Percentiles rank a stretch among this genome's conserved stretches.
Evolutionary conservation across 2,329 filamentous ascomycete genomes (phyloP).

Genomic region (Fusarium tricinctum): DNA sequence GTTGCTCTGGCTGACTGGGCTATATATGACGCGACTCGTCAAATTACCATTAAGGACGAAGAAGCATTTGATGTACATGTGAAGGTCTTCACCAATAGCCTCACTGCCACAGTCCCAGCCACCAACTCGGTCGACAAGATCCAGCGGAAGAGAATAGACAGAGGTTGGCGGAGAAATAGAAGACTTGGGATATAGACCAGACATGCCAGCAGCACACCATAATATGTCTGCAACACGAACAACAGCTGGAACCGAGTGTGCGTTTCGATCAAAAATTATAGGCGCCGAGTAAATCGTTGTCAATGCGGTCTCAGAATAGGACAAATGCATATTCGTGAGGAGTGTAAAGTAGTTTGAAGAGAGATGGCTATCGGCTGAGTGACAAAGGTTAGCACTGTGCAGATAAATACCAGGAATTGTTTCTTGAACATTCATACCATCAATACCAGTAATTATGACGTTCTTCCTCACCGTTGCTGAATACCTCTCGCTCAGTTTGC

Average conservation of each 20-base stretch:
- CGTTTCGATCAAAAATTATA: slow-evolving; percentile 81
- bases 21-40: slow-evolving; percentile 73
- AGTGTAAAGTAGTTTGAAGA: slow-evolving; percentile 76
- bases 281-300: slow-evolving; percentile 78
- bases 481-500: slow-evolving; percentile 74
- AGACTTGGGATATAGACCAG: slow-evolving; percentile 74
- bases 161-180: slow-evolving; percentile 78
- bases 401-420: not conserved
- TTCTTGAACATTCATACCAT: slow-evolving; percentile 67
- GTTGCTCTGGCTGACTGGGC: slow-evolving; percentile 80
- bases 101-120: slow-evolving; percentile 80
- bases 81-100: slow-evolving; percentile 81
- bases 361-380: slow-evolving; percentile 77
- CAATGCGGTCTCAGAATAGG: slow-evolving; percentile 69
- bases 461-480: slow-evolving; percentile 66
- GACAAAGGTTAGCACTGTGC: slow-evolving; percentile 19
- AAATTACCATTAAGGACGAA: slow-evolving; percentile 79
- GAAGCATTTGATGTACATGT: slow-evolving; percentile 85
- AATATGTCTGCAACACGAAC: slow-evolving; percentile 80
- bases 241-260: slow-evolving; percentile 74
- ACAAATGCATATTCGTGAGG: slow-evolving; percentile 73
- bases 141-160: slow-evolving; percentile 78
- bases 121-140: slow-evolving; percentile 75
- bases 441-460: slow-evolving; percentile 78
- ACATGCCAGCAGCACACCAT: slow-evolving; percentile 79